Evolutionary conservation across 192 early-diverging fungal genomes (phyloP), one percentile per base, ranked within the genome.

Genomic region (Borealophlyctis nickersoniae): DNA sequence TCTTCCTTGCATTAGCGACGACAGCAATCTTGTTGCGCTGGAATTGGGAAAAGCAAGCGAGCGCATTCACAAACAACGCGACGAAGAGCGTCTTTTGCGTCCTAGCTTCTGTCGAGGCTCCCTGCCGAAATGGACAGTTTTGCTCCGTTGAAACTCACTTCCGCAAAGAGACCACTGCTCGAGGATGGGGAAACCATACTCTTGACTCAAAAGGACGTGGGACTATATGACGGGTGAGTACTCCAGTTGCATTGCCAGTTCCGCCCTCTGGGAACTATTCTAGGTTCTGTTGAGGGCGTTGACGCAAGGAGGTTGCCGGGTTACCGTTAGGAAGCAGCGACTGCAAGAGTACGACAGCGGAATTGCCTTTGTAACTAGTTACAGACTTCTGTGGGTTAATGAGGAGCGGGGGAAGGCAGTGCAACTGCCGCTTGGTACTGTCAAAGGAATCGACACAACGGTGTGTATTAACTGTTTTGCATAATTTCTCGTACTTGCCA

Each of bases 351-450:
- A 85, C 66, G 86, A 90, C 63, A 82, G 80, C 59, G 93, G 93
- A 3, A 82, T 85, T 0, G 78, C 84, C 22, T 92, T 91, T 58
- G 66, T 90, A 49, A 92, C 93, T 5, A 77, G 72, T 2, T 84
- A 87, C 59, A 80, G 91, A 27, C 69, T 95, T 30, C 70, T 93
- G n/a, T 95, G 92, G 74, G 84, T 95, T 16, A 87, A 92, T 69
- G 74, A 65, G 24, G n/a, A 35, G 5, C 3, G 30, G 3, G 56
- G 32, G 19, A 45, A 22, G 4, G 70, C 28, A 28, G 4, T 67
- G 1, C 62, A 63, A 39, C 59, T 77, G 24, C 30, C 52, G 13
- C 54, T 73, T 45, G 34, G 27, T 2, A 3, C 23, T 4, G 52
- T 77, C 14, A 19, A 29, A 49, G 54, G 31, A 9, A 34, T 70